Evolutionary conservation across 192 early-diverging fungal species (phyloP).

Genomic region (Pilaira anomala): DNA sequence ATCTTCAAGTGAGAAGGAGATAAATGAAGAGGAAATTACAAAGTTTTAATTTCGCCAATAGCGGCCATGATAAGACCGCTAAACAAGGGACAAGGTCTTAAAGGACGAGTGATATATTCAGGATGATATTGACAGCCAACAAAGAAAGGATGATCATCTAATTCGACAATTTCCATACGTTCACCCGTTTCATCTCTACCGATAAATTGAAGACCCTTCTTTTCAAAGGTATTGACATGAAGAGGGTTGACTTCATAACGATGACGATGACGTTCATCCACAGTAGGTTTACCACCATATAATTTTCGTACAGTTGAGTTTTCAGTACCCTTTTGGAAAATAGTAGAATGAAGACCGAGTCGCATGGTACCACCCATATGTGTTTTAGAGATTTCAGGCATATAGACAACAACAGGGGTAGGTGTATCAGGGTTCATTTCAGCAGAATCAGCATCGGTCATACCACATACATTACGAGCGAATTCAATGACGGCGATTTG

Average conservation of each 20-base stretch:
- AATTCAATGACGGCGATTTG: constrained; percentile 98
- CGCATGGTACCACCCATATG: constrained; percentile 98
- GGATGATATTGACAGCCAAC: constrained; percentile 96
- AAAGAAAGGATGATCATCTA: constrained; percentile 86
- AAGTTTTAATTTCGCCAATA: constrained; percentile 62
- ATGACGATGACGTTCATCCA: constrained; percentile 94
- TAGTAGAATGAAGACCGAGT: constrained; percentile 79
- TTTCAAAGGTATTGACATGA: constrained; percentile 70
- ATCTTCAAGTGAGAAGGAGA: too few species aligned
- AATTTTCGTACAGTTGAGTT: constrained; percentile 66
- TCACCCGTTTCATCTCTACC: constrained; percentile 93
- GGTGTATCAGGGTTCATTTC: constrained; percentile 77
- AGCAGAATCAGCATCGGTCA: constrained; percentile 77
- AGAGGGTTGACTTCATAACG: constrained; percentile 98
- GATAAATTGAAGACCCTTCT: constrained; percentile 81
- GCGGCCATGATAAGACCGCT: constrained; percentile 90
- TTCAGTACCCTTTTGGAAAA: constrained; percentile 67
- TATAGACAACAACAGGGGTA: constrained; percentile 85
- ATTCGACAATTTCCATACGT: constrained; percentile 98
- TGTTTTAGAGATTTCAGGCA: constrained; percentile 95
- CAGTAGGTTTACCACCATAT: constrained; percentile 50
- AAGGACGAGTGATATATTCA: constrained; percentile 93
- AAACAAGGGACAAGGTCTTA: constrained; percentile 90
- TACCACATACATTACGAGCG: constrained; percentile 86
- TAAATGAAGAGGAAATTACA: too few species aligned